Evolutionary conservation across 192 early-diverging fungal species (phyloP).

Genomic region (Cladochytrium replicatum): DNA sequence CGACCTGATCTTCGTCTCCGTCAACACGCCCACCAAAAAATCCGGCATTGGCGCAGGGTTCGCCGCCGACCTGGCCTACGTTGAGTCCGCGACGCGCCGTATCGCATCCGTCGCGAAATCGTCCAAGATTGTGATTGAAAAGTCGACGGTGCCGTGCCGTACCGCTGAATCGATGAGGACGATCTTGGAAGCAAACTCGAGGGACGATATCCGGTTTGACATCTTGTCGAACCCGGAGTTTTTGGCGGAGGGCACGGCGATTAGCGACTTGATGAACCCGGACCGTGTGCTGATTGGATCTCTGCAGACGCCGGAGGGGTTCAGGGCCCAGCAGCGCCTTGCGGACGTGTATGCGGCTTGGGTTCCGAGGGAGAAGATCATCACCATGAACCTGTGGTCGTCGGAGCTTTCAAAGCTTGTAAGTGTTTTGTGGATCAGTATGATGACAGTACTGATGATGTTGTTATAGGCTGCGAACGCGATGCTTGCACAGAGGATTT

Average conservation of each 20-base stretch:
- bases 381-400: conserved; percentile 74
- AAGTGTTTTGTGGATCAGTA: not conserved
- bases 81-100: conserved; percentile 53
- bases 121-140: conserved; percentile 70
- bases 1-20: conserved; percentile 19
- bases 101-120: conserved; percentile 62
- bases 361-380: conserved; percentile 62
- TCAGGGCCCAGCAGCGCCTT: conserved; percentile 54
- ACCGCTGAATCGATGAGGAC: conserved; percentile 58
- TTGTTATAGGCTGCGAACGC: conserved; percentile 53
- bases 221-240: conserved; percentile 77
- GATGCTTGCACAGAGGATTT: conserved; percentile 69
- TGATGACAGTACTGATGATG: too few relatives aligned
- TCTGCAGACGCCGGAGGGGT: conserved; percentile 45
- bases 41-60: conserved; percentile 4
- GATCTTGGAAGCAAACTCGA: conserved; percentile 53
- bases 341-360: conserved; percentile 61
- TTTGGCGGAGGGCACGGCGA: conserved; percentile 70
- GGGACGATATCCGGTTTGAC: conserved; percentile 44
- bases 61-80: conserved; percentile 16
- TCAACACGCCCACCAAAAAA: conserved; percentile 20
- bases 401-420: conserved; percentile 65
- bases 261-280: conserved; percentile 55
- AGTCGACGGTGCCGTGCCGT: conserved; percentile 73
- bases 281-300: conserved; percentile 71